Evolutionary conservation across 2,329 filamentous ascomycete genomes (phyloP).

Genomic region (Sporothrix globosa): DNA sequence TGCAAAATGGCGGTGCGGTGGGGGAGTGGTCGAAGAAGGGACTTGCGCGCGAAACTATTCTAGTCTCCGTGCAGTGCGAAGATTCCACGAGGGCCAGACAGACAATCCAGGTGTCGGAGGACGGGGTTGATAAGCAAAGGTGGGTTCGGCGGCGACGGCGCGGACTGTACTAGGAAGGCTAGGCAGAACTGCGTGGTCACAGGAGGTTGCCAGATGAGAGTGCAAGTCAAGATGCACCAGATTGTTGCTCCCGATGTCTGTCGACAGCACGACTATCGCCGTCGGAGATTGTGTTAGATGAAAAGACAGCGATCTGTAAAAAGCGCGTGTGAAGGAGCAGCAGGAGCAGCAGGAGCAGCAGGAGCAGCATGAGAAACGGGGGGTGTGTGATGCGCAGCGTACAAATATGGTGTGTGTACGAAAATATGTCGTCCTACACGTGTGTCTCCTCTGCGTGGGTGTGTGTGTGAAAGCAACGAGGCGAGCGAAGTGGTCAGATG

Average conservation of each 20-base stretch:
- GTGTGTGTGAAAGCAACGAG: neutral
- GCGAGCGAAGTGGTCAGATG: slow-evolving; percentile 22
- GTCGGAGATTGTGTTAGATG: slow-evolving; percentile 21
- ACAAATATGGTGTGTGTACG: neutral
- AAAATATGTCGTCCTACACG: neutral
- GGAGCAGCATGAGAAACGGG: neutral
- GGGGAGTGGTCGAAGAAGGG: neutral
- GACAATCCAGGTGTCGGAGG: neutral
- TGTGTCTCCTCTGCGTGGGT: neutral
- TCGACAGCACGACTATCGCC: neutral
- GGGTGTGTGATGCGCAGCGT: neutral
- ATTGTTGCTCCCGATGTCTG: neutral
- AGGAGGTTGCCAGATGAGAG: neutral
- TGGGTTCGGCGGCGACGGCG: slow-evolving; percentile 27
- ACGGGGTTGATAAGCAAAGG: slow-evolving; percentile 18
- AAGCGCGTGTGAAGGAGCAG: neutral
- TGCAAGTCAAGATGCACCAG: neutral
- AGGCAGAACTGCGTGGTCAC: slow-evolving; percentile 14
- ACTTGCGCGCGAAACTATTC: slow-evolving; percentile 7
- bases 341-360: neutral
- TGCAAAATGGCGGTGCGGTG: slow-evolving; percentile 15
- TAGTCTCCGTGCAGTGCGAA: slow-evolving; percentile 3
- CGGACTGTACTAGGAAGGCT: slow-evolving; percentile 7
- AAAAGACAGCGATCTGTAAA: neutral
- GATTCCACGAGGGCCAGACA: neutral